Evolutionary conservation across 441 rosid genomes (phyloP).

Genomic region (Lepidium campestre): DNA sequence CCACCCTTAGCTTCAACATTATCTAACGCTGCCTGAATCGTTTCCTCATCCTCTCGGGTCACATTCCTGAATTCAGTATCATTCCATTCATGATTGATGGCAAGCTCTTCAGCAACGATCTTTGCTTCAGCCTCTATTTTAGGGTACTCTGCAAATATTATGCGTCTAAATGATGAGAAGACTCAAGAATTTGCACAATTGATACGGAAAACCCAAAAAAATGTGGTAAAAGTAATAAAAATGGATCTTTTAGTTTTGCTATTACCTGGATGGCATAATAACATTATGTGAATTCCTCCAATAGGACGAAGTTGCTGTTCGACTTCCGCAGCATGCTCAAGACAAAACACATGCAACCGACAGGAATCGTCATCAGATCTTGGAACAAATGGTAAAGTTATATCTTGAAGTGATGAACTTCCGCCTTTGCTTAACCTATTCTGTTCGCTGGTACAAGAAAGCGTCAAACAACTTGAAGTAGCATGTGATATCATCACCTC

Average conservation of each 20-base stretch:
- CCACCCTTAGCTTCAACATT: constrained; percentile 77
- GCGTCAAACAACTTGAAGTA: constrained; percentile 26
- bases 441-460: constrained; percentile 29
- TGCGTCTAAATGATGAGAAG: background rate
- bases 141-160: constrained; percentile 70
- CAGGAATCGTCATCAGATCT: constrained; percentile 74
- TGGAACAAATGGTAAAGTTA: constrained; percentile 33
- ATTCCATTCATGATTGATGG: constrained; percentile 53
- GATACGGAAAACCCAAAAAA: background rate
- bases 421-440: constrained; percentile 21
- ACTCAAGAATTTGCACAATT: background rate
- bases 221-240: background rate
- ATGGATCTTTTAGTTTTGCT: background rate
- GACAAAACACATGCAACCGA: constrained; percentile 85
- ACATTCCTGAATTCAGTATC: constrained; percentile 55
- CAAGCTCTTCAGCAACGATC: constrained; percentile 72
- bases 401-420: constrained; percentile 3
- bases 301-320: constrained; percentile 70
- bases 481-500: constrained; percentile 23
- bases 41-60: constrained; percentile 63
- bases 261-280: constrained; percentile 92
- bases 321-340: constrained; percentile 93
- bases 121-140: constrained; percentile 84
- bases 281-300: constrained; percentile 75
- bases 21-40: constrained; percentile 65